These are phyloP conservation scores for Blastobotrys serpentis DNA, from an alignment of 1,139 yeast genomes.

Conservation along the genomic window DNA sequence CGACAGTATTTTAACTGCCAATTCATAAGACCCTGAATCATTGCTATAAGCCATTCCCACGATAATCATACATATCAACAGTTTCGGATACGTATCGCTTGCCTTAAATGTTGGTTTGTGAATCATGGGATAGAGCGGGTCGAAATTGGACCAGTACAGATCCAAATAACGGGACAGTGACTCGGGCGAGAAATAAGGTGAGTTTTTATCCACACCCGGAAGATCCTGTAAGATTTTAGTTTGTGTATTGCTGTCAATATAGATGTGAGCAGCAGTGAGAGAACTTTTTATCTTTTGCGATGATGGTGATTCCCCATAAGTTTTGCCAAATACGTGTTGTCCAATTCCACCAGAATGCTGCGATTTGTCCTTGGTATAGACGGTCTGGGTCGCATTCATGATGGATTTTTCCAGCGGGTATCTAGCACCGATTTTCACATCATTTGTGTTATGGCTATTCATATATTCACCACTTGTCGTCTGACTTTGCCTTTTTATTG, in stretches of 20 bases:
- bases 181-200: conserved; percentile 22
- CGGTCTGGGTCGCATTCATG: conserved; percentile 16
- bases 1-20: conserved; percentile 30
- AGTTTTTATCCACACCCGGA: conserved; percentile 20
- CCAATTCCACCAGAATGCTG: conserved; percentile 14
- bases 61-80: conserved; percentile 36
- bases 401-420: conserved; percentile 4
- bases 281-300: background rate
- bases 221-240: conserved; percentile 21
- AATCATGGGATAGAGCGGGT: conserved; percentile 38
- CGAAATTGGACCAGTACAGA: conserved; percentile 39
- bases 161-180: conserved; percentile 28
- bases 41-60: conserved; percentile 40
- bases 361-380: conserved; percentile 15
- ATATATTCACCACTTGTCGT: background rate
- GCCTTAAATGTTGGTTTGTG: conserved; percentile 40
- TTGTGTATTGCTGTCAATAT: conserved; percentile 11
- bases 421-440: conserved; percentile 6
- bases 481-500: conserved; percentile 9
- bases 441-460: background rate
- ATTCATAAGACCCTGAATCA: conserved; percentile 28
- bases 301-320: conserved; percentile 10
- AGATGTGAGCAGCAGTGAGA: conserved; percentile 12
- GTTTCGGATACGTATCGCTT: conserved; percentile 29
- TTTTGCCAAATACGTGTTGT: conserved; percentile 20